Evolutionary conservation across 352 stramenopile species (phyloP), one percentile per base, ranked within the genome.

Genomic region (Thalassiosira exigua): DNA sequence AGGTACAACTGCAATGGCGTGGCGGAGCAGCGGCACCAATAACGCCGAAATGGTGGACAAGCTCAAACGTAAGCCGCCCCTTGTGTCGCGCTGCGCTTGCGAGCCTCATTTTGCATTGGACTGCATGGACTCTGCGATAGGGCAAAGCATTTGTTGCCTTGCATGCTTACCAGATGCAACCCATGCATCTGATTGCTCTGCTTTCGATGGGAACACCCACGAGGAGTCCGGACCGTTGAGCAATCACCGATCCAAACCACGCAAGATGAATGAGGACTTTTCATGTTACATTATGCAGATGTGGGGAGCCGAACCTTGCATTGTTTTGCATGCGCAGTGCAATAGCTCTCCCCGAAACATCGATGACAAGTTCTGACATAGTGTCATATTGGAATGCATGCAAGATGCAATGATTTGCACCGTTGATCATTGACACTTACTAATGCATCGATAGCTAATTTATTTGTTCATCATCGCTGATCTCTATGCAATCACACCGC

Each of bases 21-120:
- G 86, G 86, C 77, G 85, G 69, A 94, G 88, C 36, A 90, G 81
- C 78, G 88, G 88, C 11, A 80, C 69, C 9, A 86, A 81, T 50
- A 94, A 94, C 50, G 76, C 90, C 77, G 88, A 91, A 78, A 87
- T 94, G 82, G 86, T 94, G 39, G 79, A 89, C 50, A 92, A 92
- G 64, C 69, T 94, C 50, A 90, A 90, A 51, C 77, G 88, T 94
- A 82, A 91, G 88, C 84, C 21, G 12, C 3, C 32, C 21, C 26
- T 14, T 42, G 32, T 19, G 14, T 60, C 22, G 42, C 39, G 53
- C n/a, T 17, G 32, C 46, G 26, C 19, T 58, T 46, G 54, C n/a
- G n/a, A 7, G 19, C 54, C 21, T 61, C 5, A 4, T 19, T 70
- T 61, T 52, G 57, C 24, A 42, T 69, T 36, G 27, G 69, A 39